These are phyloP conservation scores for Dactylellina haptotyla DNA, from an alignment of 2,329 filamentous ascomycete genomes.

Conservation along the genomic window DNA sequence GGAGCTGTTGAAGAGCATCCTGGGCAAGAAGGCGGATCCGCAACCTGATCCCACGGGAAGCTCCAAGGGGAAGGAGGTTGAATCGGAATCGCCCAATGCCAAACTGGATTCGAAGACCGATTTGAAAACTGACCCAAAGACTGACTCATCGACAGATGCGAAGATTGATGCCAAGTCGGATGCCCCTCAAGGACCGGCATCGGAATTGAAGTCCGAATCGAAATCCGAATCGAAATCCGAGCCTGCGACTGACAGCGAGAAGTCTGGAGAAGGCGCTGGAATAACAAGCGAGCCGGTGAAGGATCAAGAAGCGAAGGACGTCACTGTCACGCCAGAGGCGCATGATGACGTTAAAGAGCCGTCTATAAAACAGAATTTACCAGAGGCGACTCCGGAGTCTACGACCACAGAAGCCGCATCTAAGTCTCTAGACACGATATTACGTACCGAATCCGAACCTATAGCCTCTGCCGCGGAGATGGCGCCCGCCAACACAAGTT, in stretches of 20 bases:
- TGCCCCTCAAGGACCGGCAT: too few species aligned
- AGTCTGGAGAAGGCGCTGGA: constrained; percentile 25
- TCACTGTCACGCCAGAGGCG: not conserved
- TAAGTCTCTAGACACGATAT: not conserved
- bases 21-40: constrained; percentile 40
- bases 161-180: too few species aligned
- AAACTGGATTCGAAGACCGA: not conserved
- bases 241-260: not conserved
- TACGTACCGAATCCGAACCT: not conserved
- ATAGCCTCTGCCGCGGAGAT: not conserved
- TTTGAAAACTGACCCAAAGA: not conserved
- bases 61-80: not conserved
- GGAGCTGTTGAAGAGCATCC: constrained; percentile 44
- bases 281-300: constrained; percentile 35
- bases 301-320: constrained; percentile 23
- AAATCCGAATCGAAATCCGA: constrained; percentile 11
- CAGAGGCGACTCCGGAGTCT: not conserved
- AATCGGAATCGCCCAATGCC: not conserved
- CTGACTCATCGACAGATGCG: too few species aligned
- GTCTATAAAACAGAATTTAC: constrained; percentile 27
- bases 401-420: not conserved
- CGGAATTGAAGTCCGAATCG: too few species aligned
- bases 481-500: too few species aligned
- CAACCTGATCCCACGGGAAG: too few species aligned
- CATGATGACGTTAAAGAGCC: not conserved